Conservation (phyloP, 768 basidiomycete genomes). For the Rubroboletus pulcherrimus region DNA sequence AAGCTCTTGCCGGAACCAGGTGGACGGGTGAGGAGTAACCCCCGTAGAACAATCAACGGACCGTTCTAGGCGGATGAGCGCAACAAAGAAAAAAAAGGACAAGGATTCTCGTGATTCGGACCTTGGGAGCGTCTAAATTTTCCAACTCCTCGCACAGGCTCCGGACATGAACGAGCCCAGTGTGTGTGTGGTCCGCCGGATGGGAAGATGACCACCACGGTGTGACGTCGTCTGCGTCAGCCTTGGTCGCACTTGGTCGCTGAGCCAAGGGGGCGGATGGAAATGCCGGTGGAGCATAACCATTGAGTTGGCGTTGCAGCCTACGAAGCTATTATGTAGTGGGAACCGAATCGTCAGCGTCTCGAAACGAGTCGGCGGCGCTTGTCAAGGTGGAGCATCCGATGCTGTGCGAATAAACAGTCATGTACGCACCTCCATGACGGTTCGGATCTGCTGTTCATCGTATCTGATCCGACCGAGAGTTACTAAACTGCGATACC, state of each 20-base stretch:
- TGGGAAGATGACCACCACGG: constrained; percentile 32
- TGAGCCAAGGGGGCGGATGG: constrained; percentile 21
- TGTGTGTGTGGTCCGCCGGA: not conserved
- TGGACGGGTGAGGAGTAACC: not conserved
- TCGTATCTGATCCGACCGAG: constrained; percentile 47
- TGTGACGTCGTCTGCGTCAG: constrained; percentile 16
- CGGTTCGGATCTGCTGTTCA: constrained; percentile 49
- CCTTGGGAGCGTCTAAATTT: constrained; percentile 41
- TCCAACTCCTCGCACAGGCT: constrained; percentile 24
- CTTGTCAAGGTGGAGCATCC: not conserved
- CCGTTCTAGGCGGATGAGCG: not conserved
- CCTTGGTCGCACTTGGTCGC: not conserved
- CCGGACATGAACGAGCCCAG: not conserved
- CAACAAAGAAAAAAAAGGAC: not conserved
- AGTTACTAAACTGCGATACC: constrained; percentile 40
- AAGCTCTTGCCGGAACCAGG: not conserved
- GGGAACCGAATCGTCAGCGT: not conserved
- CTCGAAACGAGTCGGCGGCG: not conserved
- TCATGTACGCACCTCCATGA: constrained; percentile 36
- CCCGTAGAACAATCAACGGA: not conserved
- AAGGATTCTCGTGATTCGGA: constrained; percentile 17
- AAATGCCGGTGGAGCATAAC: constrained; percentile 43
- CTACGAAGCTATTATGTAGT: not conserved
- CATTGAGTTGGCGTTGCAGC: not conserved
- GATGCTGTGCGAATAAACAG: not conserved